These are phyloP conservation scores for Mucor velutinosus DNA, from an alignment of 371 early-diverging fungal genomes.

Conservation along the genomic window DNA sequence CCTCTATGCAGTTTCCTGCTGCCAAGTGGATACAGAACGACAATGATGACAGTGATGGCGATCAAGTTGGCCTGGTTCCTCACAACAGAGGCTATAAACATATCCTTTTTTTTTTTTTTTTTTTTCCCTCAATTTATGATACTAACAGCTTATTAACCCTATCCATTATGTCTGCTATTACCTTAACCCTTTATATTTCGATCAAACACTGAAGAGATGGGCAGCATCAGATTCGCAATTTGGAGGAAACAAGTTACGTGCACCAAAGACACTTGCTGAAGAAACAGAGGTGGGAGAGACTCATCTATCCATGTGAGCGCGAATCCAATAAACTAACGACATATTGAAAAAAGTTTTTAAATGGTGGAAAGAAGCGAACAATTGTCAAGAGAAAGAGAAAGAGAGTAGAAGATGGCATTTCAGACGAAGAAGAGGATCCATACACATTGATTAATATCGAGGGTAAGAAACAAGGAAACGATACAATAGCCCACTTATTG, in stretches of 20 bases:
- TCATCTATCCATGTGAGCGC: neutral
- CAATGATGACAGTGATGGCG: constrained; percentile 37
- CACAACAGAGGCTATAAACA: constrained; percentile 62
- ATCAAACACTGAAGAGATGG: constrained; percentile 47
- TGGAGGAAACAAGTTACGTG: constrained; percentile 49
- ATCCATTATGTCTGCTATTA: neutral
- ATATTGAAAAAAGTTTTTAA: constrained; percentile 26
- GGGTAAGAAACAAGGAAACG: constrained; percentile 30
- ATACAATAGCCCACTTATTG: neutral
- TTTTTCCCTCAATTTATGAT: too few species aligned
- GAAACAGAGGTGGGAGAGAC: constrained; percentile 39
- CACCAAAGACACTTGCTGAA: constrained; percentile 33
- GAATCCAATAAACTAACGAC: neutral
- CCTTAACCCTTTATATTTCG: constrained; percentile 30
- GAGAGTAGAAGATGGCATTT: constrained; percentile 40
- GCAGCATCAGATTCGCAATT: constrained; percentile 34
- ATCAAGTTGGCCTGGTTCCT: constrained; percentile 51
- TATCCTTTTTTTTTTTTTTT: constrained; percentile 51
- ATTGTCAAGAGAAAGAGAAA: constrained; percentile 46
- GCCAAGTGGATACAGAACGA: constrained; percentile 34
- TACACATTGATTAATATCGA: constrained; percentile 57
- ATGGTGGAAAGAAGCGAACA: constrained; percentile 40
- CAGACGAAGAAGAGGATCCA: constrained; percentile 54
- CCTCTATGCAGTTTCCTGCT: constrained; percentile 21
- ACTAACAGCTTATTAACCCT: neutral